These are phyloP conservation scores for Rhynchosporium secalis DNA, from an alignment of 2,329 filamentous ascomycete genomes.

Conservation along the genomic window DNA sequence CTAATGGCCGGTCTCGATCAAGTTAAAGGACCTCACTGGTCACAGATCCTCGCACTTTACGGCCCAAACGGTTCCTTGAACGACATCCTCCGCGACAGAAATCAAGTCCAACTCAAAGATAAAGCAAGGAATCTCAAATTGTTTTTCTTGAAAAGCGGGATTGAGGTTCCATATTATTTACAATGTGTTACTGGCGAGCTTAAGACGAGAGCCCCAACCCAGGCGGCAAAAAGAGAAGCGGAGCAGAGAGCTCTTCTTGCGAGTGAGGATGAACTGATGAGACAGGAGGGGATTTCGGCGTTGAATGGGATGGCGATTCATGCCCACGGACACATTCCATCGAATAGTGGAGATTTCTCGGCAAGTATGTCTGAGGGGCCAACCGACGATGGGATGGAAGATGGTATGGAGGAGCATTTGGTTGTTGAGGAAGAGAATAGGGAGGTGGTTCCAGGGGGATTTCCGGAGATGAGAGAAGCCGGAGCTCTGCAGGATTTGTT, in stretches of 20 bases:
- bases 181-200: conserved; percentile 87
- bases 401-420: conserved; percentile 23
- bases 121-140: conserved; percentile 88
- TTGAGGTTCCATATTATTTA: conserved; percentile 85
- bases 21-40: conserved; percentile 91
- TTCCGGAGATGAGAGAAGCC: too few relatives aligned
- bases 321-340: not conserved
- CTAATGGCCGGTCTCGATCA: conserved; percentile 85
- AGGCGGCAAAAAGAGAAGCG: conserved; percentile 68
- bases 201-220: conserved; percentile 77
- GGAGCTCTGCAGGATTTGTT: too few relatives aligned
- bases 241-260: conserved; percentile 61
- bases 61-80: conserved; percentile 77
- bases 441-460: not conserved
- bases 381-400: conserved; percentile 11
- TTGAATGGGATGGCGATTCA: conserved; percentile 50
- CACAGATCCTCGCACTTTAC: conserved; percentile 83
- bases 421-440: conserved; percentile 22
- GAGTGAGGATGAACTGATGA: conserved; percentile 60
- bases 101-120: conserved; percentile 89
- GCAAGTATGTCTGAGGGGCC: conserved; percentile 15
- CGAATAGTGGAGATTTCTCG: conserved; percentile 3
- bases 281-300: conserved; percentile 60
- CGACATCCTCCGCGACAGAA: conserved; percentile 82
- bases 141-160: conserved; percentile 88